A percentile compares a stretch with the other conserved stretches of the same genome.
phyloP scores from a whole-genome alignment of 2,329 filamentous ascomycete species.

The Clathrospora elynae region DNA sequence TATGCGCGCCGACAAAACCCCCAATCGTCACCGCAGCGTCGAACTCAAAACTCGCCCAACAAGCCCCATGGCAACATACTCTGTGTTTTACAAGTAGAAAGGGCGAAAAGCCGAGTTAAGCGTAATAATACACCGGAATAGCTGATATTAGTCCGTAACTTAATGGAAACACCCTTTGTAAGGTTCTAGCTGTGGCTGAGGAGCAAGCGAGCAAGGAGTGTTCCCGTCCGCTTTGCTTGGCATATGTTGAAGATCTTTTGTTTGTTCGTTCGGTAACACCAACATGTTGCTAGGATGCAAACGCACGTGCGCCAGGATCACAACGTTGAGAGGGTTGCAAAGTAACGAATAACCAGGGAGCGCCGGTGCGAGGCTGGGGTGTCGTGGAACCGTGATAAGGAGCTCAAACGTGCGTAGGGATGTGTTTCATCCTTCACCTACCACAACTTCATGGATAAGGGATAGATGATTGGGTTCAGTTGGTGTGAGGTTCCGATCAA shows the following conservation, averaged over 20 bases:
- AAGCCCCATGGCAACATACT: neutral
- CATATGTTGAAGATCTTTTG: neutral
- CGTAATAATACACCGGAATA: constrained; percentile 13
- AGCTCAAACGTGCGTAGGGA: constrained; percentile 9
- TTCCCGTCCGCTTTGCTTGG: constrained; percentile 15
- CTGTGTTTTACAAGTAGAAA: constrained; percentile 1
- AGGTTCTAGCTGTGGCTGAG: constrained; percentile 10
- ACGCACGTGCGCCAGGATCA: constrained; percentile 6
- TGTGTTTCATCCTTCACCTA: constrained; percentile 4
- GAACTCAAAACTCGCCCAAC: constrained; percentile 5
- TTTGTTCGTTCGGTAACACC: neutral
- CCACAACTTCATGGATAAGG: neutral
- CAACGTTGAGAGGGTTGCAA: no score
- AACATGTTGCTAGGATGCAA: constrained; percentile 1
- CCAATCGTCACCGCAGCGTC: constrained; percentile 1
- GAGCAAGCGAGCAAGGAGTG: constrained; percentile 7
- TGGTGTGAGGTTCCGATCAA: constrained; percentile 1
- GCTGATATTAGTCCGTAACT: no score
- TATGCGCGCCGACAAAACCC: neutral
- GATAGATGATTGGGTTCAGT: constrained; percentile 12
- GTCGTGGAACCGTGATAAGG: neutral
- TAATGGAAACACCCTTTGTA: no score
- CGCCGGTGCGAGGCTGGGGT: neutral
- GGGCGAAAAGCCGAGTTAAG: no score
- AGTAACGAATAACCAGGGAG: no score